These are phyloP conservation scores for Phytophthora syringae DNA, from an alignment of 352 stramenopile species.

Conservation along the genomic window DNA sequence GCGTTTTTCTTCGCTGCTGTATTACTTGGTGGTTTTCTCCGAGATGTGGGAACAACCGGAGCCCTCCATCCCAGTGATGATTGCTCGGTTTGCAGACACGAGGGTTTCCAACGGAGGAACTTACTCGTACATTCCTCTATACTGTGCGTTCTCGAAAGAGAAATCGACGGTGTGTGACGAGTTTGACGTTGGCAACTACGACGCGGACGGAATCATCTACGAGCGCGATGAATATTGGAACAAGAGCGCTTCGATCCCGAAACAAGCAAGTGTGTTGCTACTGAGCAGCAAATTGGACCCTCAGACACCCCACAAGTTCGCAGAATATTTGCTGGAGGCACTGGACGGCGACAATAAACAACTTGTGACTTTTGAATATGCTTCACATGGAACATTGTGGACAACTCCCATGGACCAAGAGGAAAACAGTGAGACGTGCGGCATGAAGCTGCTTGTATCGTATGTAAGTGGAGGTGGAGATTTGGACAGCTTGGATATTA, in stretches of 20 bases:
- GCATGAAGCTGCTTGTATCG: conserved; percentile 49
- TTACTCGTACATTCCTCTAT: conserved; percentile 37
- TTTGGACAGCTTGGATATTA: conserved; percentile 47
- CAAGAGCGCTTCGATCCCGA: conserved; percentile 48
- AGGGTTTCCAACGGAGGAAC: conserved; percentile 30
- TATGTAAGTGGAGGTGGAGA: conserved; percentile 48
- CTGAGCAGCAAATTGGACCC: conserved; percentile 59
- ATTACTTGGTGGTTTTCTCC: conserved; percentile 59
- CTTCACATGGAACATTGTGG: conserved; percentile 43
- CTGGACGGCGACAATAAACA: conserved; percentile 45
- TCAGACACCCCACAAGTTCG: conserved; percentile 62
- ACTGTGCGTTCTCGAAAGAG: conserved; percentile 66
- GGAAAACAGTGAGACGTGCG: conserved; percentile 41
- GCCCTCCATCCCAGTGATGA: conserved; percentile 22
- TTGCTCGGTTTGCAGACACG: conserved; percentile 29
- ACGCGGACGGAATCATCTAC: conserved; percentile 43
- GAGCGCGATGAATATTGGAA: conserved; percentile 66
- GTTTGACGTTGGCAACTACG: conserved; percentile 31
- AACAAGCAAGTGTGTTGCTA: conserved; percentile 49
- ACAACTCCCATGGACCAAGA: conserved; percentile 35
- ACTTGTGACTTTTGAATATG: conserved; percentile 54
- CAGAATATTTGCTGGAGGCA: conserved; percentile 39
- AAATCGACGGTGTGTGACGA: conserved; percentile 36
- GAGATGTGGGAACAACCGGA: conserved; percentile 61
- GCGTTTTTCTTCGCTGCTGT: conserved; percentile 36